phyloP scores from a whole-genome alignment of 352 stramenopile species.

The Aphanomyces euteiches region DNA sequence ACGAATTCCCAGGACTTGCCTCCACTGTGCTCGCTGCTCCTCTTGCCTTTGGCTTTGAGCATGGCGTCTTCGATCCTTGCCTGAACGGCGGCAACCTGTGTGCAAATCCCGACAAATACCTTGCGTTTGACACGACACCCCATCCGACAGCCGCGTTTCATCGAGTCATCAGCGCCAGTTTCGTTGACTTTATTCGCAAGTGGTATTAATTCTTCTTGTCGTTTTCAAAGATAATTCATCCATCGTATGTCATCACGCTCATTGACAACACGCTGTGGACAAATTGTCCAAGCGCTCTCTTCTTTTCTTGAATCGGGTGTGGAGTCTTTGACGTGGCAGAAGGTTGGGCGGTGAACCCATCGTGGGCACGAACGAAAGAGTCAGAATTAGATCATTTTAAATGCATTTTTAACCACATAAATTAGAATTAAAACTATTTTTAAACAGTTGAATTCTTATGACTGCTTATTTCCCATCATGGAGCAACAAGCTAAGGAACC shows the following conservation, averaged over 20 bases:
- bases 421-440: background rate
- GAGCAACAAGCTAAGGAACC: too few species aligned
- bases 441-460: too few species aligned
- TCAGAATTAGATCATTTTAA: too few species aligned
- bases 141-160: slow-evolving; percentile 9
- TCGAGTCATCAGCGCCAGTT: background rate
- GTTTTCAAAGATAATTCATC: too few species aligned
- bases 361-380: too few species aligned
- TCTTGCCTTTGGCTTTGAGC: slow-evolving; percentile 5
- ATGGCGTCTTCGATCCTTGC: background rate
- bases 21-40: background rate
- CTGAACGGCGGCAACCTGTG: slow-evolving; percentile 3
- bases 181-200: slow-evolving; percentile 4
- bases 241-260: too few species aligned
- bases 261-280: too few species aligned
- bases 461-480: too few species aligned
- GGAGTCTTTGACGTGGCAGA: background rate
- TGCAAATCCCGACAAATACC: slow-evolving; percentile 10
- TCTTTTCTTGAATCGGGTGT: background rate
- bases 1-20: slow-evolving; percentile 11
- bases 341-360: background rate
- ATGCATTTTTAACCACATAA: background rate
- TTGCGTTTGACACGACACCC: background rate
- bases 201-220: background rate
- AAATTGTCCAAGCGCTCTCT: too few species aligned